A percentile compares a stretch with the other conserved stretches of the same genome.
Evolutionary conservation across 192 early-diverging fungal species (phyloP).

Genomic region (Entomortierella parvispora): DNA sequence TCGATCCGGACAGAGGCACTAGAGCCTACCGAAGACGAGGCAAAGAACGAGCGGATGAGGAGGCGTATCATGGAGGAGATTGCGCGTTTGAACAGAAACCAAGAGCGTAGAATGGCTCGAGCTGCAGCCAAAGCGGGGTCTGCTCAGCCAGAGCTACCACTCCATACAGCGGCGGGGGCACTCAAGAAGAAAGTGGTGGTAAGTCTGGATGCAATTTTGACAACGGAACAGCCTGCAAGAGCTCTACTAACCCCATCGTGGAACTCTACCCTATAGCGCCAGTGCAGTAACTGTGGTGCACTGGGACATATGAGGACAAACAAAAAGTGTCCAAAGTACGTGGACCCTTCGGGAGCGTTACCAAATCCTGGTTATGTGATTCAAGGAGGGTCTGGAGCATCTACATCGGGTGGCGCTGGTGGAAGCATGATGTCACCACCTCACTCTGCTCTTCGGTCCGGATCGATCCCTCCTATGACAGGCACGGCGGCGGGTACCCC

Average conservation of each 20-base stretch:
- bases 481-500: background rate
- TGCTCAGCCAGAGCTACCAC: conserved; percentile 49
- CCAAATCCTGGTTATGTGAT: conserved; percentile 36
- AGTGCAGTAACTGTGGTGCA: conserved; percentile 84
- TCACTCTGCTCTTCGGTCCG: conserved; percentile 8
- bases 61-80: conserved; percentile 73
- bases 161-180: conserved; percentile 20
- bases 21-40: conserved; percentile 66
- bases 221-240: too few relatives aligned
- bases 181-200: conserved; percentile 71
- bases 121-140: conserved; percentile 62
- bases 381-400: background rate
- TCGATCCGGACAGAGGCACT: conserved; percentile 55
- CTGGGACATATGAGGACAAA: conserved; percentile 92
- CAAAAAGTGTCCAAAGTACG: conserved; percentile 77
- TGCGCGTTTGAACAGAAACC: conserved; percentile 69
- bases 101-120: conserved; percentile 66
- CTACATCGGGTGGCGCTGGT: conserved; percentile 6
- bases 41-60: conserved; percentile 66
- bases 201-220: background rate
- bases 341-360: conserved; percentile 35
- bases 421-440: conserved; percentile 44
- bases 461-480: conserved; percentile 30
- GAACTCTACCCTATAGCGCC: too few relatives aligned
- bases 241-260: too few relatives aligned